Base-by-base conservation (phyloP, 495 filamentous ascomycete species). In the Talaromyces thailandensis region DNA sequence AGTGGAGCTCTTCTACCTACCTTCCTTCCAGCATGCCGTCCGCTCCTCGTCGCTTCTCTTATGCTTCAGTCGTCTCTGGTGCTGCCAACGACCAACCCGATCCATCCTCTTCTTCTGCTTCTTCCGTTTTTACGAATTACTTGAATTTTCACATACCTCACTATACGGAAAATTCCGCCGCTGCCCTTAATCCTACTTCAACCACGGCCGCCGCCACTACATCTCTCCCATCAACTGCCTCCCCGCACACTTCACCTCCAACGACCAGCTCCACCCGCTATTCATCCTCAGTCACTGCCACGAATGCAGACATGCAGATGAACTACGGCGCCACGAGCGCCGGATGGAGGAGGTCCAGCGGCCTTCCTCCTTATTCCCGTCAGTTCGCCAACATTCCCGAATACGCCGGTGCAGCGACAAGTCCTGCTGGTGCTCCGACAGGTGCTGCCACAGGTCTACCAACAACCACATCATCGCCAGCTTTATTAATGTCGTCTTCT, bases 31-130 rank as follows among this genome's bases (percentile, higher is more conserved):
- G 69, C 69, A 72, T 76, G 67, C 75, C 77, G 56, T 73, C 75
- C 51, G 73, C 73, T 62, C 79, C 73, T 56, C 75, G 80, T 64
- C 77, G 78, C 63, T 81, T 78, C 28, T 95, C 92, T 32, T 95
- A 96, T 79, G 90, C 92, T 55, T 91, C 91, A 58, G 88, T 92
- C 56, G 83, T 88, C 58, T 88, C 91, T 32, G 89, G 90, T 60
- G 76, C 86, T 67, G 79, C 82, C 62, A 56, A 64, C 65, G 52
- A 57, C 64, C 75, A 67, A 59, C 69, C 77, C 25, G 75, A 81
- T 48, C 80, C 68, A 66, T 67, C 82, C 16, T 68, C 76, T 62
- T 75, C 74, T 52, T 12, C 28, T 43, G 18, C 16, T 45, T 45
- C 29, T 12, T 9, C 24, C 57, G 14, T 58, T n/a, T n/a, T n/a